Base-by-base conservation (phyloP, 352 stramenopile species). In the Pythium guiyangense region DNA sequence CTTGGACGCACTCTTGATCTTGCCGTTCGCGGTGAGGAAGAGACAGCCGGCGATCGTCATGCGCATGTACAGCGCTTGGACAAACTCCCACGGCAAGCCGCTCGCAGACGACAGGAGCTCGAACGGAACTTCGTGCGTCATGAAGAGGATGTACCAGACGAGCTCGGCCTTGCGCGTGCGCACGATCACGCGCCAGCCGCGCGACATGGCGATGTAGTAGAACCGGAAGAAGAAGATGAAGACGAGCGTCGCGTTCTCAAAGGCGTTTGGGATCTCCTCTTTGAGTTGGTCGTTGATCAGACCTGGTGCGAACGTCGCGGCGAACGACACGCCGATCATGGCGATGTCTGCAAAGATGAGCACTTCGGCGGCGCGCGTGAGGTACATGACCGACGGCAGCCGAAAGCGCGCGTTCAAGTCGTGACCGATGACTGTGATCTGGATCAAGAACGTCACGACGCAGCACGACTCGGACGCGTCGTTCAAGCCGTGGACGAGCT, bases 171-270 rank as follows among this genome's bases (percentile, higher is more conserved):
- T 67, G 12, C 52, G 42, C 5, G 40, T 60, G 6, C 40, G 15
- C 20, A 62, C n/a, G 11, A 62, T 53, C 20, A 22, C 26, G 11
- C 46, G 29, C 12, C 58, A 52, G n/a, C 70, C 66, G 4, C 57
- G 54, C 0, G 57, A 52, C 12, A 74, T 65, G 12, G 52, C 35
- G 31, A 79, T 27, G 44, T 73, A 79, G 42, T 69, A 73, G 58
- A 77, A 76, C 20, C 70, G 70, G 42, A 82, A 82, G 39, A 64
- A 37, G 31, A 76, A 62, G 25, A 75, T 63, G 54, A 77, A 79
- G 20, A 68, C 20, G 17, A 79, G 47, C 12, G 54, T 66, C 46
- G 67, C 18, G 47, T 65, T 60, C 53, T 82, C 64, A 8, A 67
- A 53, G 40, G 61, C 49, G 55, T 72, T 62, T 27, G 59, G 48